phyloP scores from a whole-genome alignment of 169 alveolate genomes.

The Neospora caninum region DNA sequence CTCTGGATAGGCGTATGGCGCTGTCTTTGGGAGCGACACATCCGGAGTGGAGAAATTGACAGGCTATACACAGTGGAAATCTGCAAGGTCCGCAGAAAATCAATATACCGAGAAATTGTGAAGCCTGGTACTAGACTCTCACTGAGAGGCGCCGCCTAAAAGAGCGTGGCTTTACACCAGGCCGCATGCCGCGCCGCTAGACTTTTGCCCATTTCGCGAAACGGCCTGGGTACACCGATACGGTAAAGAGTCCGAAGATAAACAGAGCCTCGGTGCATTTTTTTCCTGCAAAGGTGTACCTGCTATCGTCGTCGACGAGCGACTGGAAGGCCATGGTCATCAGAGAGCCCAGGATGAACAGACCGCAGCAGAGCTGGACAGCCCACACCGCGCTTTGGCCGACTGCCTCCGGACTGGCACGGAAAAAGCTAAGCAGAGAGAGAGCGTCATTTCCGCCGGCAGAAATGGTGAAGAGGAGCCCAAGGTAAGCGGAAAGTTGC shows the following conservation, averaged over 20 bases:
- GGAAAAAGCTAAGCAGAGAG: slow-evolving; percentile 81
- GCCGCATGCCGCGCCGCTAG: too few relatives aligned
- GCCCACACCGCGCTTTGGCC: slow-evolving; percentile 83
- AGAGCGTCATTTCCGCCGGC: slow-evolving; percentile 84
- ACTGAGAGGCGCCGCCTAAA: too few relatives aligned
- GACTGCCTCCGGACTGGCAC: slow-evolving; percentile 85
- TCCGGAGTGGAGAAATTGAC: background rate
- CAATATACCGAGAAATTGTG: too few relatives aligned
- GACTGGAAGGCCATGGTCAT: slow-evolving; percentile 84
- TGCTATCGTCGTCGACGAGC: slow-evolving; percentile 88
- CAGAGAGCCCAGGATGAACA: slow-evolving; percentile 83
- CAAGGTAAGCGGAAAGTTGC: slow-evolving; percentile 77
- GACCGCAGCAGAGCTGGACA: slow-evolving; percentile 83
- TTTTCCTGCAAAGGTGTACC: slow-evolving; percentile 57
- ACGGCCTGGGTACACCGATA: too few relatives aligned
- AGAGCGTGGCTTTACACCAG: too few relatives aligned
- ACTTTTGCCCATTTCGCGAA: too few relatives aligned
- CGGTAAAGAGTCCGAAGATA: too few relatives aligned
- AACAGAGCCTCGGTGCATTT: too few relatives aligned
- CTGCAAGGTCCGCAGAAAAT: too few relatives aligned
- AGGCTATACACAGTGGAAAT: too few relatives aligned
- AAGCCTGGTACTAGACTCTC: too few relatives aligned
- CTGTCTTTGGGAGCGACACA: background rate
- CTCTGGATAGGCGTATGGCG: too few relatives aligned
- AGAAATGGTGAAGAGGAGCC: slow-evolving; percentile 76